These are phyloP conservation scores for Lachnellula cervina DNA, from an alignment of 2,329 filamentous ascomycete species.

Conservation along the genomic window DNA sequence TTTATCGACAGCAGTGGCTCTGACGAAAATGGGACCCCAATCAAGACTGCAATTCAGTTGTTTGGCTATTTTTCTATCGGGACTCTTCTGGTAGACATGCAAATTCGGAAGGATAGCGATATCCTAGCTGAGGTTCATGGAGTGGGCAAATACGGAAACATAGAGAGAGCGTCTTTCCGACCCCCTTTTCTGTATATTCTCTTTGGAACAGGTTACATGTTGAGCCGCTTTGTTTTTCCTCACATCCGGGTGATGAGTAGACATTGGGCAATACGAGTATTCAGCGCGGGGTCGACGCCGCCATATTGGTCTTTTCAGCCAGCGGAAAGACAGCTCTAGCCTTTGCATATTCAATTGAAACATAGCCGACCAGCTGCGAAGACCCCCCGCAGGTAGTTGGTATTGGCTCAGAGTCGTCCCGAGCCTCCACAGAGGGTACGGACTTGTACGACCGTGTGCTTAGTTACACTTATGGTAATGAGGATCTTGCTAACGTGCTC, in stretches of 20 bases:
- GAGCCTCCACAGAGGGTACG: conserved; percentile 18
- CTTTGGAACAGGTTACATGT: conserved; percentile 20
- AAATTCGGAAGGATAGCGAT: conserved; percentile 10
- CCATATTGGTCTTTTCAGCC: conserved; percentile 20
- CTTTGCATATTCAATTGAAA: conserved; percentile 22
- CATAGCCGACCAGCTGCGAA: conserved; percentile 14
- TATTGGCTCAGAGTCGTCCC: conserved; percentile 22
- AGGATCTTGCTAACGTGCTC: conserved; percentile 11
- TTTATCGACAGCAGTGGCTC: conserved; percentile 22
- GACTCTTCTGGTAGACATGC: conserved; percentile 23
- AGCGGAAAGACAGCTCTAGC: conserved; percentile 24
- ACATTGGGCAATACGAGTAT: conserved; percentile 16
- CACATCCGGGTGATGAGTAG: conserved; percentile 11
- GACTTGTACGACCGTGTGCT: conserved; percentile 21
- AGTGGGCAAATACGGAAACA: conserved; percentile 10
- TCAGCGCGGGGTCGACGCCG: conserved; percentile 14
- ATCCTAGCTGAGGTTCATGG: conserved; percentile 17
- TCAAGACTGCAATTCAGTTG: conserved; percentile 15
- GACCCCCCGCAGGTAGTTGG: conserved; percentile 16
- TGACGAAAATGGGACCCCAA: neutral
- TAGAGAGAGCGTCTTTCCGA: conserved; percentile 18
- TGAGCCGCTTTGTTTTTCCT: conserved; percentile 24
- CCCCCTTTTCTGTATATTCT: conserved; percentile 19
- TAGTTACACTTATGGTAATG: conserved; percentile 11
- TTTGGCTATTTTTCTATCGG: conserved; percentile 27